phyloP scores from a whole-genome alignment of 192 early-diverging fungal genomes.

The Backusella parvicylindrica region DNA sequence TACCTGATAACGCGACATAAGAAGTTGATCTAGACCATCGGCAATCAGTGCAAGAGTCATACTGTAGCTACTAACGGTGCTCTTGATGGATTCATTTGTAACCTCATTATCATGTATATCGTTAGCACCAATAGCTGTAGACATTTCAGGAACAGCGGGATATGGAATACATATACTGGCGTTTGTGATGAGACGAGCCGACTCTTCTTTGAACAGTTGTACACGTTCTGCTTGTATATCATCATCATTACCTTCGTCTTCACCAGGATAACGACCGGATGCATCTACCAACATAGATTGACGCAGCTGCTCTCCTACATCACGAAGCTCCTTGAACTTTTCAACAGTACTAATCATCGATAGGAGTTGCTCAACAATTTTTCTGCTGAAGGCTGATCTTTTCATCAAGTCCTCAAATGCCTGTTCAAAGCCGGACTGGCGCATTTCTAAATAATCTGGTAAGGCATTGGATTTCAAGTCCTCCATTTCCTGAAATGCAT shows the following conservation, averaged over 20 bases:
- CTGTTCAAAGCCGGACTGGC: slow-evolving; percentile 35
- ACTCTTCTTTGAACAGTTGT: slow-evolving; percentile 15
- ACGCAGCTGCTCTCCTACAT: slow-evolving; percentile 20
- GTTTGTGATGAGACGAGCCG: slow-evolving; percentile 13
- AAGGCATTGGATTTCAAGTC: background rate
- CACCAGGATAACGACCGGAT: background rate
- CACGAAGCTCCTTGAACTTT: slow-evolving; percentile 17
- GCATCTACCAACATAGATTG: slow-evolving; percentile 7
- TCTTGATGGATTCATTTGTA: slow-evolving; percentile 25
- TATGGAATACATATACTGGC: slow-evolving; percentile 9
- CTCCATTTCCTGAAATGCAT: slow-evolving; percentile 27
- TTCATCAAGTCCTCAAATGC: slow-evolving; percentile 23
- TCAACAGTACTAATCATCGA: slow-evolving; percentile 24
- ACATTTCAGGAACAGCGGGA: slow-evolving; percentile 12
- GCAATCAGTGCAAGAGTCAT: slow-evolving; percentile 24
- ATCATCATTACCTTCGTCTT: background rate
- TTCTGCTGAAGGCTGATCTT: slow-evolving; percentile 18
- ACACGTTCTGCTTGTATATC: slow-evolving; percentile 19
- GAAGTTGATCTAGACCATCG: slow-evolving; percentile 19
- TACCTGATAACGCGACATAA: slow-evolving; percentile 8
- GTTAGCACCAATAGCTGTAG: slow-evolving; percentile 19
- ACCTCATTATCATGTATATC: slow-evolving; percentile 9
- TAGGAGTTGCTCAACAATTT: slow-evolving; percentile 31
- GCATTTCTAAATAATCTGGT: slow-evolving; percentile 28
- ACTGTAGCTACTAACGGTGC: slow-evolving; percentile 10